A percentile compares a stretch with the other conserved stretches of the same genome.
Conservation (phyloP, 2,329 filamentous ascomycete genomes). For the Hypomyces perniciosus region DNA sequence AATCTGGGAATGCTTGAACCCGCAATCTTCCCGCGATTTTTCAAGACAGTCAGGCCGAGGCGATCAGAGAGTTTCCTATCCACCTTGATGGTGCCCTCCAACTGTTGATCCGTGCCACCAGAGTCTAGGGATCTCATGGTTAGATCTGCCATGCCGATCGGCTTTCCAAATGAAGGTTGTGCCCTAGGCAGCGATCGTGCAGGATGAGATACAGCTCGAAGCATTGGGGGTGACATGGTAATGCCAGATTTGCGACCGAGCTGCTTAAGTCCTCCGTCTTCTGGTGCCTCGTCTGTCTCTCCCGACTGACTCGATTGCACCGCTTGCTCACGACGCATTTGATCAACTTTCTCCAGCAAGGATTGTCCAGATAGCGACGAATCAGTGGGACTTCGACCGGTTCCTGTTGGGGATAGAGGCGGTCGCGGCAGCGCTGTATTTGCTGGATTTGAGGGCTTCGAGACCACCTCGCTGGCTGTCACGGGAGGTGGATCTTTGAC, state of each 20-base stretch:
- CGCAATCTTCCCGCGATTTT: constrained; percentile 48
- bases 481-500: constrained; percentile 1
- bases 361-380: constrained; percentile 18
- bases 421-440: constrained; percentile 14
- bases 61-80: constrained; percentile 77
- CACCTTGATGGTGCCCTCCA: constrained; percentile 39
- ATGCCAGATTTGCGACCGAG: constrained; percentile 40
- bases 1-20: constrained; percentile 86
- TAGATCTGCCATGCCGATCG: constrained; percentile 30
- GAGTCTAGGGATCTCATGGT: constrained; percentile 23
- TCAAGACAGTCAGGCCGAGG: constrained; percentile 59
- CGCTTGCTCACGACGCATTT: constrained; percentile 45
- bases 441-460: constrained; percentile 1
- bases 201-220: constrained; percentile 49
- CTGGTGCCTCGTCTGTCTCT: constrained; percentile 23
- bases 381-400: constrained; percentile 16
- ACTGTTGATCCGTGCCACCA: constrained; percentile 17
- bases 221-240: constrained; percentile 46
- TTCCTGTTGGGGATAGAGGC: constrained; percentile 17
- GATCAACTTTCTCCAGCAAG: constrained; percentile 43
- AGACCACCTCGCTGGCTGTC: background rate
- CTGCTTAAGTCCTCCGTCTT: constrained; percentile 19
- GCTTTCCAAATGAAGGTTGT: constrained; percentile 40
- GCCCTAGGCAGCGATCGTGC: constrained; percentile 40
- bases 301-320: constrained; percentile 24